These are phyloP conservation scores for Corylus heterophylla DNA, from an alignment of 306 rosid species.

Conservation along the genomic window DNA sequence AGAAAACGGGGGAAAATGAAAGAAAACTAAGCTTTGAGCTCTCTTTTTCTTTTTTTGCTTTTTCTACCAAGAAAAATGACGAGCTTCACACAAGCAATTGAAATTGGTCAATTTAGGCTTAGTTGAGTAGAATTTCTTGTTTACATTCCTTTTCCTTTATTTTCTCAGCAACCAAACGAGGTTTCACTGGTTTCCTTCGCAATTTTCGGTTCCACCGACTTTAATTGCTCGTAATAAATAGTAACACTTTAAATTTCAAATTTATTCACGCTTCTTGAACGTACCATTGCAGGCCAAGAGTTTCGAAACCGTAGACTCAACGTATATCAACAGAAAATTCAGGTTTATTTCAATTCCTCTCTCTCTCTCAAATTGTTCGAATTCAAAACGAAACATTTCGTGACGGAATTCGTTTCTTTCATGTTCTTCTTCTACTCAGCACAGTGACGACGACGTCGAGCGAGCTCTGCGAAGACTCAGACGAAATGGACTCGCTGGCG, in stretches of 20 bases:
- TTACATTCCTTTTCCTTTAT: slow-evolving; percentile 16
- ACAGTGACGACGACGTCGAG: slow-evolving; percentile 44
- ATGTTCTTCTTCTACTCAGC: slow-evolving; percentile 11
- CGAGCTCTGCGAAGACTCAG: slow-evolving; percentile 47
- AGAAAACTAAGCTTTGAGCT: neutral
- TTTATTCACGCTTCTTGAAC: slow-evolving; percentile 30
- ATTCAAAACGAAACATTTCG: slow-evolving; percentile 22
- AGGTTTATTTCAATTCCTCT: slow-evolving; percentile 42
- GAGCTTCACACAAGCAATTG: neutral
- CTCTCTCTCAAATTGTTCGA: neutral
- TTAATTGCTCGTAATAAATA: slow-evolving; percentile 8
- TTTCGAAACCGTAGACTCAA: slow-evolving; percentile 53
- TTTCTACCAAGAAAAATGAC: neutral
- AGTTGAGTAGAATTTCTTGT: neutral
- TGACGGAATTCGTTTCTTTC: slow-evolving; percentile 6
- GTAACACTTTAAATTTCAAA: slow-evolving; percentile 1
- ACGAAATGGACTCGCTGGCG: slow-evolving; percentile 31
- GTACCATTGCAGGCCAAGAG: slow-evolving; percentile 51
- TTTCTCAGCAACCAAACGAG: slow-evolving; percentile 27
- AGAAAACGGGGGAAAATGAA: neutral
- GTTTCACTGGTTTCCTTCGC: neutral
- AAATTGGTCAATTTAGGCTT: neutral
- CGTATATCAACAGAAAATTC: slow-evolving; percentile 35
- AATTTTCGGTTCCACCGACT: slow-evolving; percentile 12
- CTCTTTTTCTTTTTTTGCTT: neutral